These are phyloP conservation scores for Plectosphaerella plurivora DNA, from an alignment of 2,329 filamentous ascomycete genomes.

Conservation along the genomic window DNA sequence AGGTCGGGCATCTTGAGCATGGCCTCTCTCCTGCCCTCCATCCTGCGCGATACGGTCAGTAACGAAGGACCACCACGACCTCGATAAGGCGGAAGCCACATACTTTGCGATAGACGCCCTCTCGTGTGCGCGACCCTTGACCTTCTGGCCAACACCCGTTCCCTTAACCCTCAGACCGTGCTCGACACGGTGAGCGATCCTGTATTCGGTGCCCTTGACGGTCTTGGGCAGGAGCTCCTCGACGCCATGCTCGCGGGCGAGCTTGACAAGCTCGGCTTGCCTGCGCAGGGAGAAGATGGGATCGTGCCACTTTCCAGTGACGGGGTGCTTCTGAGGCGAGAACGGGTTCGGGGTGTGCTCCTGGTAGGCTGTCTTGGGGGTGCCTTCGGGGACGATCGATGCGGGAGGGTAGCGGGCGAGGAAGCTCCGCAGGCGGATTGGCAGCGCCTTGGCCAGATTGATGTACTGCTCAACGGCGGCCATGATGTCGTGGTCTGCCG, in stretches of 20 bases:
- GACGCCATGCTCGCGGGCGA: constrained; percentile 74
- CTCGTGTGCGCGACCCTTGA: constrained; percentile 95
- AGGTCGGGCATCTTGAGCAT: constrained; percentile 94
- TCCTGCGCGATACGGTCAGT: constrained; percentile 42
- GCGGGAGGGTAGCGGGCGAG: constrained; percentile 83
- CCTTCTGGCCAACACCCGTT: constrained; percentile 84
- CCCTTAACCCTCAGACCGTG: constrained; percentile 82
- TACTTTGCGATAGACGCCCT: constrained; percentile 73
- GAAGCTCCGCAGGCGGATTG: constrained; percentile 75
- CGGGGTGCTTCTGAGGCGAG: constrained; percentile 69
- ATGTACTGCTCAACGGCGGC: constrained; percentile 29
- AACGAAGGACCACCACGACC: not conserved
- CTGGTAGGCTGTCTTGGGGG: constrained; percentile 47
- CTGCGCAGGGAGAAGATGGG: constrained; percentile 78
- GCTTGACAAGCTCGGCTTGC: constrained; percentile 86
- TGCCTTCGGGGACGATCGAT: constrained; percentile 45
- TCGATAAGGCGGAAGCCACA: constrained; percentile 21
- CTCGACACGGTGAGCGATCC: constrained; percentile 68
- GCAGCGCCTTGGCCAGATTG: constrained; percentile 67
- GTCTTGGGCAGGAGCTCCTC: constrained; percentile 76
- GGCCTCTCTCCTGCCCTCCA: constrained; percentile 85
- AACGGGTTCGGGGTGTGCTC: constrained; percentile 72
- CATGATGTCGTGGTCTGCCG: constrained; percentile 3
- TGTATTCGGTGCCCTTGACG: constrained; percentile 69
- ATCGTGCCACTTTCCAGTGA: constrained; percentile 78